Evolutionary conservation across 2,329 filamentous ascomycete genomes (phyloP), one percentile per base, ranked within the genome.

Genomic region (Ambrosiella xylebori): DNA sequence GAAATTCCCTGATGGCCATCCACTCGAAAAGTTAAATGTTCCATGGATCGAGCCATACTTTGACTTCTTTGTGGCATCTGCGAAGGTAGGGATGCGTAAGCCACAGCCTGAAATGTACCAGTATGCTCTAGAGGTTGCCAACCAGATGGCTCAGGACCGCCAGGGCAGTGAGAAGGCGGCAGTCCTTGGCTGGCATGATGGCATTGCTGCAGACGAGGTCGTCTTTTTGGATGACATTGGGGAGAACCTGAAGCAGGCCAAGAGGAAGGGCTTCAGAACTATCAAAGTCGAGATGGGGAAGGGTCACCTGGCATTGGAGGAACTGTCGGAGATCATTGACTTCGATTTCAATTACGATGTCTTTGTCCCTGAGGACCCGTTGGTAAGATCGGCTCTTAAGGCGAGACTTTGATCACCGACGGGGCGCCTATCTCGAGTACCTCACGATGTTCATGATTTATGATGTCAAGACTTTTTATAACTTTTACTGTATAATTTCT

Each of bases 171-270:
- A 57, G 13, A 57, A 15, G n/a, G 40, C 39, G 1, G 37, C n/a
- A 17, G 15, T 13, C 45, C 17, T 56, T 8, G 54, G 27, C 11
- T 47, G 64, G 67, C 41, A 19, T 7, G 50, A 57, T 35, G 68
- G 69, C 68, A 13, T 69, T 71, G 5, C 15, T 6, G 71, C 84
- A 0, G 72, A 72, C 0, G 88, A 96, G 58, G 74, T 96, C 50
- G 71, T 95, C 3, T 98, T 98, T 67, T 71, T 96, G 54, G 93
- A 96, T 68, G 90, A 96, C 65, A 95, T 98, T 68, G 93, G 93
- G 1, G 83, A 90, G 70, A 98, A 98, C 68, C 69, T 97, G 59
- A 93, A 90, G 73, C 84, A 78, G 50, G 93, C 82, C 0, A 86
- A 76, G 69, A 76, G 76, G 54, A 73, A 82, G 19, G 91, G 91